Percentiles rank a stretch among this genome's conserved stretches.
phyloP scores from a whole-genome alignment of 2,329 filamentous ascomycete genomes.

The Xylaria sp. region DNA sequence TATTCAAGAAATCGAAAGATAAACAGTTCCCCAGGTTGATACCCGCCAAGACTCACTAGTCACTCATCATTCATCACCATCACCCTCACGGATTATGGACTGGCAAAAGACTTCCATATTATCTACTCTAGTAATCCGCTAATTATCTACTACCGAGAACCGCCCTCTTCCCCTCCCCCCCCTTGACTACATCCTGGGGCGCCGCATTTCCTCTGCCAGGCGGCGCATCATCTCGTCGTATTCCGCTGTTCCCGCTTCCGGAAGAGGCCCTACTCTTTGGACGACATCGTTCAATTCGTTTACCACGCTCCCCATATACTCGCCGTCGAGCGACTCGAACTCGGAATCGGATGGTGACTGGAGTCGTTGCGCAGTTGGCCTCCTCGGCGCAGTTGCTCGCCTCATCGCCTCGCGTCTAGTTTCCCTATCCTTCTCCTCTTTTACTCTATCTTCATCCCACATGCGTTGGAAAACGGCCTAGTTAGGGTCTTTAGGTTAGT shows the following conservation, averaged over 20 bases:
- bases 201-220: background rate
- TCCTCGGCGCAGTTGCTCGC: background rate
- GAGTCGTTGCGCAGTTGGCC: background rate
- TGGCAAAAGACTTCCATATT: background rate
- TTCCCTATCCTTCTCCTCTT: slow-evolving; percentile 19
- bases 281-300: background rate
- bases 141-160: background rate
- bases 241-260: slow-evolving; percentile 2
- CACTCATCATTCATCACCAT: background rate
- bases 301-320: background rate
- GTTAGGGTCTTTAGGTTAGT: background rate
- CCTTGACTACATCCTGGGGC: background rate
- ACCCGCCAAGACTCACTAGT: too few species aligned
- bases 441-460: slow-evolving; percentile 42
- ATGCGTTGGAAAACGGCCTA: slow-evolving; percentile 38
- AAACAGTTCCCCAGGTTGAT: background rate
- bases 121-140: too few species aligned
- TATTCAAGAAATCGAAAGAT: slow-evolving; percentile 7
- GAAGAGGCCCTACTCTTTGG: background rate
- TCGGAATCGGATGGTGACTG: too few species aligned
- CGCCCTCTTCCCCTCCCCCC: background rate
- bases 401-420: slow-evolving; percentile 18
- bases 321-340: too few species aligned
- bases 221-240: slow-evolving; percentile 8
- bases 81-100: too few species aligned